phyloP scores from a whole-genome alignment of 495 filamentous ascomycete genomes.

The Daldinia decipiens region DNA sequence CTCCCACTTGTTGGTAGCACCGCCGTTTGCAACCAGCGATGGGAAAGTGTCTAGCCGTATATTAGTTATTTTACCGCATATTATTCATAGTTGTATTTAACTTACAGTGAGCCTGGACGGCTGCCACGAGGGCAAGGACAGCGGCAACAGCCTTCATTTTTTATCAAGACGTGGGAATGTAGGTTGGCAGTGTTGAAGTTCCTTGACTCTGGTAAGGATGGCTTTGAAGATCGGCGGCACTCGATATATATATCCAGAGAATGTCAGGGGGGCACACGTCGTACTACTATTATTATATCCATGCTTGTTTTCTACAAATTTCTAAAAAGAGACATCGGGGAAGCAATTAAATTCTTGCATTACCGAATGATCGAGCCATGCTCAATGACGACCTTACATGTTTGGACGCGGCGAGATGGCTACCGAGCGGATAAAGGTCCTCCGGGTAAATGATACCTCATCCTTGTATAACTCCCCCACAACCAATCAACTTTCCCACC shows the following conservation, averaged over 20 bases:
- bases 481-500: conserved; percentile 16
- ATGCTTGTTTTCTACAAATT: conserved; percentile 11
- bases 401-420: conserved; percentile 37
- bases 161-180: conserved; percentile 9
- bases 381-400: conserved; percentile 34
- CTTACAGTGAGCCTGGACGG: conserved; percentile 47
- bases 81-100: not conserved
- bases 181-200: not conserved
- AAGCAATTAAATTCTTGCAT: conserved; percentile 18
- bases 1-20: conserved; percentile 48
- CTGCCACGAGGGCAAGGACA: conserved; percentile 40
- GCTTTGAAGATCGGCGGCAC: not conserved
- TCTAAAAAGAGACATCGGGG: conserved; percentile 18
- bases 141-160: conserved; percentile 41
- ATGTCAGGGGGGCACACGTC: conserved; percentile 5
- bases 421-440: conserved; percentile 43
- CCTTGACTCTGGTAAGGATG: not conserved
- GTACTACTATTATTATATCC: conserved; percentile 9
- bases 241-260: conserved; percentile 4
- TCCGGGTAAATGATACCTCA: conserved; percentile 30
- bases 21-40: conserved; percentile 39
- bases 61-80: conserved; percentile 15
- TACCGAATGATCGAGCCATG: conserved; percentile 18
- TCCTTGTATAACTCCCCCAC: conserved; percentile 9
- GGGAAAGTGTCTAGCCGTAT: conserved; percentile 47